Percentiles rank a stretch among this genome's conserved stretches.
Conservation (phyloP, 306 rosid species). For the Quillaja saponaria region DNA sequence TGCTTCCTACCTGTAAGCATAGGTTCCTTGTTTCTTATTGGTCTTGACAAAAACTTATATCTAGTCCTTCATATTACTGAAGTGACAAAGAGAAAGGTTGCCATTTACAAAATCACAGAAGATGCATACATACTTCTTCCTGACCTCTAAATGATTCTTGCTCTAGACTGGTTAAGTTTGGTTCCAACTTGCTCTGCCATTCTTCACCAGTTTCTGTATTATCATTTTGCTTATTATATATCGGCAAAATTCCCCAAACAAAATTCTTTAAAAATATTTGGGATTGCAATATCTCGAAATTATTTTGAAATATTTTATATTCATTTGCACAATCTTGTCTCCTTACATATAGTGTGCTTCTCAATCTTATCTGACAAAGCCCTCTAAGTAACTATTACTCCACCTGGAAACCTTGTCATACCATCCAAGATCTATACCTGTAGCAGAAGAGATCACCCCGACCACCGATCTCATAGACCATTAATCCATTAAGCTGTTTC, state of each 20-base stretch:
- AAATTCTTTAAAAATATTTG: constrained; percentile 19
- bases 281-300: neutral
- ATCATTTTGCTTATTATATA: neutral
- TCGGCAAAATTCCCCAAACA: no score
- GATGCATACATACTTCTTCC: constrained; percentile 1
- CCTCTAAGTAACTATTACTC: no score
- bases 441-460: no score
- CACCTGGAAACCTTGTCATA: no score
- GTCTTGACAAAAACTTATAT: constrained; percentile 11
- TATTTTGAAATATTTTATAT: constrained; percentile 19
- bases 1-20: constrained; percentile 29
- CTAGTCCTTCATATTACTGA: constrained; percentile 11
- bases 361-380: no score
- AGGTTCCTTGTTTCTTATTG: constrained; percentile 23
- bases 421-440: no score
- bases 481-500: no score
- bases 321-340: no score
- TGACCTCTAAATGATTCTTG: constrained; percentile 4
- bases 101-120: constrained; percentile 10
- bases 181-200: no score
- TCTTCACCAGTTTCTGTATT: neutral
- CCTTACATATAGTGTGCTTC: no score
- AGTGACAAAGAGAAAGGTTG: constrained; percentile 16
- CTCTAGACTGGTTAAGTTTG: constrained; percentile 16
- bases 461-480: no score